phyloP scores from a whole-genome alignment of 495 filamentous ascomycete genomes.

The Daldinia loculata region DNA sequence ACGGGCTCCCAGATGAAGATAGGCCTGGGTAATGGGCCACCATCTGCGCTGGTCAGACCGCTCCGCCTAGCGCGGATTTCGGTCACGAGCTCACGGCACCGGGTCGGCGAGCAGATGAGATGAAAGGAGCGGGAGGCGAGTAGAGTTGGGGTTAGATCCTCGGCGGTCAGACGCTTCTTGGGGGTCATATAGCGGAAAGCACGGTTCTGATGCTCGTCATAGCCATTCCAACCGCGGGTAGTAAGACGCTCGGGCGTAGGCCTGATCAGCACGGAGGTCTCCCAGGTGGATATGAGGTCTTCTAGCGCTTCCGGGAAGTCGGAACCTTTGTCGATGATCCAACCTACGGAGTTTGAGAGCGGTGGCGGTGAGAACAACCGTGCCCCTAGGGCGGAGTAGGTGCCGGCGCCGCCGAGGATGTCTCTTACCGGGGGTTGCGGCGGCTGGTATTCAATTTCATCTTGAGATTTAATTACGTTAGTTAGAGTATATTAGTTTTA shows the following conservation, averaged over 20 bases:
- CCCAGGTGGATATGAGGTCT: slow-evolving; percentile 71
- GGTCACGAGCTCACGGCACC: slow-evolving; percentile 78
- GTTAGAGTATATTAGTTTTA: not conserved
- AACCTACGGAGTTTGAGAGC: slow-evolving; percentile 70
- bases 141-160: slow-evolving; percentile 58
- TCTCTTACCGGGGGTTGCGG: slow-evolving; percentile 69
- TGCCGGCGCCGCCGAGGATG: slow-evolving; percentile 84
- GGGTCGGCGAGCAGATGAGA: slow-evolving; percentile 80
- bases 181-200: slow-evolving; percentile 89
- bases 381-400: slow-evolving; percentile 87
- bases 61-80: slow-evolving; percentile 63
- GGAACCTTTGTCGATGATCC: slow-evolving; percentile 88
- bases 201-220: slow-evolving; percentile 63
- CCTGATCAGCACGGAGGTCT: slow-evolving; percentile 74
- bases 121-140: slow-evolving; percentile 81
- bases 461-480: slow-evolving; percentile 56
- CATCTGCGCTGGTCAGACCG: slow-evolving; percentile 33
- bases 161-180: slow-evolving; percentile 73
- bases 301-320: slow-evolving; percentile 81
- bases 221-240: slow-evolving; percentile 92
- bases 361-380: slow-evolving; percentile 80
- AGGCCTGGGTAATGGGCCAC: slow-evolving; percentile 55
- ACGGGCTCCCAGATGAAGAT: slow-evolving; percentile 96
- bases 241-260: slow-evolving; percentile 73
- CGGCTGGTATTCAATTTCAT: slow-evolving; percentile 85